Percentiles rank a stretch among this genome's conserved stretches.
phyloP scores from a whole-genome alignment of 371 early-diverging fungal species.

The Apophysomyces trapeziformis region DNA sequence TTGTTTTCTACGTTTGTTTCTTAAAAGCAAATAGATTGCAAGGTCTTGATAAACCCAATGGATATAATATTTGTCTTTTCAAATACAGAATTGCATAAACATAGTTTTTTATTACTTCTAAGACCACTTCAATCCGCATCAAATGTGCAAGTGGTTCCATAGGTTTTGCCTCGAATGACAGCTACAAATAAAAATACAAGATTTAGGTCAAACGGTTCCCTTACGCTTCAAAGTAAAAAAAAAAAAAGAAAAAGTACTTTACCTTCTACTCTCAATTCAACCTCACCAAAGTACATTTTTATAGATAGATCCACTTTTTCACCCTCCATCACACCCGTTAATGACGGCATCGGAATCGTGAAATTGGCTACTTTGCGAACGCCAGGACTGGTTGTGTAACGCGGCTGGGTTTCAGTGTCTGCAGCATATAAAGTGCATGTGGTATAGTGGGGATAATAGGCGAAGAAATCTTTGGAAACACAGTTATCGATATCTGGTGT shows the following conservation, averaged over 20 bases:
- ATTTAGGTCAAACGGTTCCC: no score
- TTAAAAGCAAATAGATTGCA: no score
- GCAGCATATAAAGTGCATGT: constrained; percentile 55
- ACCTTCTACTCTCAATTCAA: constrained; percentile 57
- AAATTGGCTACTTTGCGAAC: constrained; percentile 53
- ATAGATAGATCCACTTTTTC: constrained; percentile 51
- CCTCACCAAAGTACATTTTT: constrained; percentile 50
- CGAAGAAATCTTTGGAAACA: constrained; percentile 52
- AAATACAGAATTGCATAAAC: no score
- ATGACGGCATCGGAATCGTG: constrained; percentile 53
- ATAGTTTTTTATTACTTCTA: no score
- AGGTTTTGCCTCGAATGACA: constrained; percentile 54
- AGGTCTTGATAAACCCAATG: no score
- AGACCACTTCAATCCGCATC: constrained; percentile 36
- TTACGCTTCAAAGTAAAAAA: background rate
- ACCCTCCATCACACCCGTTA: constrained; percentile 46
- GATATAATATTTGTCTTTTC: no score
- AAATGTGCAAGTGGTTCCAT: constrained; percentile 53
- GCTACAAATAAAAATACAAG: constrained; percentile 19
- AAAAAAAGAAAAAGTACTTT: constrained; percentile 11
- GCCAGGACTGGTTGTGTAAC: constrained; percentile 47
- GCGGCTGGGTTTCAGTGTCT: constrained; percentile 49
- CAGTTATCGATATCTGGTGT: constrained; percentile 41
- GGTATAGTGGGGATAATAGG: constrained; percentile 57
- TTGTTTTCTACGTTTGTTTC: no score